Percentiles rank a stretch among this genome's conserved stretches.
phyloP scores from a whole-genome alignment of 176 grass and related monocot species.

The Aegilops speltoides region DNA sequence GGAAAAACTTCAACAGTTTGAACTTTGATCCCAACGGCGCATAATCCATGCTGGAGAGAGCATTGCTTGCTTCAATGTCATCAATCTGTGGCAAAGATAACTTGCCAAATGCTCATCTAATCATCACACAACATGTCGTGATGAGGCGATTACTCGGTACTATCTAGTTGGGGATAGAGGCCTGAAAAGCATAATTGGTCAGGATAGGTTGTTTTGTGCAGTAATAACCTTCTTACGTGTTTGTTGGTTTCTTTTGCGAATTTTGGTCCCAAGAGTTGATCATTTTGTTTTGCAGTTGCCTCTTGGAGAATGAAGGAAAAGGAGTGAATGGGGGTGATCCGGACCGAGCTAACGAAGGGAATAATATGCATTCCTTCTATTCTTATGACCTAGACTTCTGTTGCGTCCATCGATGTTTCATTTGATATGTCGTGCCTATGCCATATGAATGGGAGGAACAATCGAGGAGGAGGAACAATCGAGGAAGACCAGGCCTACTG shows the following conservation, averaged over 20 bases:
- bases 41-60: too few relatives aligned
- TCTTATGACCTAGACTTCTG: neutral
- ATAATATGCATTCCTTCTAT: neutral
- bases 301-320: constrained; percentile 99
- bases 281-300: constrained; percentile 58
- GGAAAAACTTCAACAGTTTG: too few relatives aligned
- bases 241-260: too few relatives aligned
- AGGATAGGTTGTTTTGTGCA: too few relatives aligned
- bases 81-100: too few relatives aligned
- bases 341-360: constrained; percentile 91
- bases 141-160: neutral
- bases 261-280: neutral
- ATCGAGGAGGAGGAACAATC: constrained; percentile 27
- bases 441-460: constrained; percentile 35
- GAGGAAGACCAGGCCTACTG: too few relatives aligned
- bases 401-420: neutral
- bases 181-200: neutral
- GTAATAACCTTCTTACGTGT: neutral
- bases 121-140: too few relatives aligned
- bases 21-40: too few relatives aligned
- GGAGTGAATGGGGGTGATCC: constrained; percentile 84
- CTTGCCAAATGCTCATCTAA: too few relatives aligned
- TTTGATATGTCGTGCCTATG: neutral
- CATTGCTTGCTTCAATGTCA: too few relatives aligned
- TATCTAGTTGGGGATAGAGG: neutral